Evolutionary conservation across 2,329 filamentous ascomycete species (phyloP).

Genomic region (Pleoardoris graminearum): DNA sequence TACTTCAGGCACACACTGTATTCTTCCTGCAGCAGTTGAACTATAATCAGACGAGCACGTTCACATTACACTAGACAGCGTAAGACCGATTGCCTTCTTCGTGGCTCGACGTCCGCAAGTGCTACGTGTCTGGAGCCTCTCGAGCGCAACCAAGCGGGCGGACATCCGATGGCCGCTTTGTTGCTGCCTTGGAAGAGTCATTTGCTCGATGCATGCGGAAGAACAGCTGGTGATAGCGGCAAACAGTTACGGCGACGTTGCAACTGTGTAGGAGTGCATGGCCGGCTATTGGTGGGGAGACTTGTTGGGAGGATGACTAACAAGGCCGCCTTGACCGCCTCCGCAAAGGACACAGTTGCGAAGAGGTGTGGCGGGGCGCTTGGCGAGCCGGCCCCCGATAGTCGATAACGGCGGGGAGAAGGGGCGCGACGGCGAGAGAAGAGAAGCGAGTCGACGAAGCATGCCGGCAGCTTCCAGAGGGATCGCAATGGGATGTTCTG

Average conservation of each 20-base stretch:
- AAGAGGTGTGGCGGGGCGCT: conserved; percentile 1
- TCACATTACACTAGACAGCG: too few relatives aligned
- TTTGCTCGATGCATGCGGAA: not conserved
- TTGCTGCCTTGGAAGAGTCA: conserved; percentile 3
- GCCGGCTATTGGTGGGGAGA: conserved; percentile 1
- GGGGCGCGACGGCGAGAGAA: not conserved
- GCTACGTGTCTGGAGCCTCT: not conserved
- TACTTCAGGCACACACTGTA: too few relatives aligned
- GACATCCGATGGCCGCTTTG: not conserved
- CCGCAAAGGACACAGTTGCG: conserved; percentile 2
- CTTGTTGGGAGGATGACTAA: not conserved
- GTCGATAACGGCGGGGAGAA: not conserved
- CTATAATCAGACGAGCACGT: too few relatives aligned
- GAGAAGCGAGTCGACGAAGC: too few relatives aligned
- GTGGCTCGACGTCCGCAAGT: not conserved
- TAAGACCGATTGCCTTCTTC: too few relatives aligned
- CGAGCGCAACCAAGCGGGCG: not conserved
- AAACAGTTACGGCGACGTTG: conserved; percentile 14
- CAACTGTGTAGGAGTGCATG: not conserved
- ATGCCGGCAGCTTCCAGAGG: not conserved
- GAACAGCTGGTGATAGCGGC: conserved; percentile 6
- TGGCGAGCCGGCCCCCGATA: not conserved
- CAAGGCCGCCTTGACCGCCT: not conserved
- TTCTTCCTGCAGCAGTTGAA: too few relatives aligned
- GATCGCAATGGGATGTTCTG: not conserved